Base-by-base conservation (phyloP, 768 basidiomycete species). In the Neoboletus subvelutipes region DNA sequence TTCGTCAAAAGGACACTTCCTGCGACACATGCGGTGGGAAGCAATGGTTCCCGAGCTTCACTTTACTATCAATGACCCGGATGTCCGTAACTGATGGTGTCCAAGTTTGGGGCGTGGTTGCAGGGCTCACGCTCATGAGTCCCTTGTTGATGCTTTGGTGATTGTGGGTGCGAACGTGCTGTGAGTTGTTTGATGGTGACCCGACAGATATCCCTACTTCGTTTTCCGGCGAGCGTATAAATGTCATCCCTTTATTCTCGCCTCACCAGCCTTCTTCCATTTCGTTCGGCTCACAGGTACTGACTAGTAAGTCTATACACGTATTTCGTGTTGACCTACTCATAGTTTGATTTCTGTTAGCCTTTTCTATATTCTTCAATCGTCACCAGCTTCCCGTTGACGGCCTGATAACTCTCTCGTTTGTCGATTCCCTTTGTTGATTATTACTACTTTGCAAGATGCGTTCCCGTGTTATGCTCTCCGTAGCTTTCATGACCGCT, bases 281-380 rank as follows among this genome's bases (percentile, higher is more conserved):
- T 62, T 55, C 63, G 51, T 64, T 63, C 15, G 58, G 58, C 53
- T 56, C 57, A 54, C 48, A 59, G 61, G 58, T 57, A 63, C 61
- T 60, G 64, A 61, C 61, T 65, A 55, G 58, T 66, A 55, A 65
- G 61, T 63, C 12, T 26, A 52, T 20, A 20, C 9, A 13, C 3
- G 17, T 24, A 13, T 36, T 45, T 45, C 18, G 2, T 45, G 15
- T 37, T 34, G 15, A 36, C 37, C 17, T 37, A 18, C 48, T 64
- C 45, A 63, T 40, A 5, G 15, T 28, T n/a, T 50, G 15, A 20
- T 40, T 20, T 54, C 37, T 13, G n/a, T 24, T 20, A 59, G 59
- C 62, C 62, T 58, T 50, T 57, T 64, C 45, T 39, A 39, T 57
- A 42, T 66, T 55, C 49, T 51, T 40, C 59, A 54, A 50, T 33